Evolutionary conservation across 2,329 filamentous ascomycete species (phyloP).

Genomic region (Ceratocystiopsis sp.): DNA sequence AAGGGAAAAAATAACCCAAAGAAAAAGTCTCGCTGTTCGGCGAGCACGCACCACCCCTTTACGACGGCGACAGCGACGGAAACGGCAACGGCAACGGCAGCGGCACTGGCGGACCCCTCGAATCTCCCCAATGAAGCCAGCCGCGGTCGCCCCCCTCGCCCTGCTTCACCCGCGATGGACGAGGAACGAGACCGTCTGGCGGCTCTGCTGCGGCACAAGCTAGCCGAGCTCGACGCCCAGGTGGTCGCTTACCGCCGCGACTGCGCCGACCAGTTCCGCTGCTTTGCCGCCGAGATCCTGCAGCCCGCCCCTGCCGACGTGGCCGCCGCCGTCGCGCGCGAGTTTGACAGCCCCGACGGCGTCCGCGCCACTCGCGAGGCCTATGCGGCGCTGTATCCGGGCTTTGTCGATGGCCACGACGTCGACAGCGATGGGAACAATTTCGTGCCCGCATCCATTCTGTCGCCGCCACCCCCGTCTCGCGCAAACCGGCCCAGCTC

Average conservation of each 20-base stretch:
- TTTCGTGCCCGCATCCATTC: neutral
- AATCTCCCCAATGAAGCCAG: no score
- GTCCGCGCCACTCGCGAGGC: slow-evolving; percentile 20
- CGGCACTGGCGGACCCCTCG: no score
- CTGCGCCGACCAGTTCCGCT: slow-evolving; percentile 38
- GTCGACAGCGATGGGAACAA: slow-evolving; percentile 6
- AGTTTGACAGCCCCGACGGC: slow-evolving; percentile 23
- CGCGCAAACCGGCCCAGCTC: slow-evolving; percentile 13
- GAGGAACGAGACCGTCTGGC: slow-evolving; percentile 28
- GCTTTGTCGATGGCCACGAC: slow-evolving; percentile 14
- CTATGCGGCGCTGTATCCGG: slow-evolving; percentile 26
- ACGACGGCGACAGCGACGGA: no score
- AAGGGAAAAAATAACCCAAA: no score
- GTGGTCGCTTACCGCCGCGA: slow-evolving; percentile 39
- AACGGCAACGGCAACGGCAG: no score
- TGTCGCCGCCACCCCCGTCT: slow-evolving; percentile 2
- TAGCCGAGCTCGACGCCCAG: slow-evolving; percentile 37
- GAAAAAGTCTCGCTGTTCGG: no score
- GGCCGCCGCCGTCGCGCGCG: slow-evolving; percentile 27
- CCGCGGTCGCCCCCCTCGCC: neutral
- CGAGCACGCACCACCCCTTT: no score
- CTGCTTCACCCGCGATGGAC: slow-evolving; percentile 3
- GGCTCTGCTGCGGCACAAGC: slow-evolving; percentile 34
- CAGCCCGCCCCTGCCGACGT: slow-evolving; percentile 28
- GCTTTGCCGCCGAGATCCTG: slow-evolving; percentile 34